Evolutionary conservation across 305 asterid genomes (phyloP), one percentile per base, ranked within the genome.

Genomic region (Coffea humblotiana): DNA sequence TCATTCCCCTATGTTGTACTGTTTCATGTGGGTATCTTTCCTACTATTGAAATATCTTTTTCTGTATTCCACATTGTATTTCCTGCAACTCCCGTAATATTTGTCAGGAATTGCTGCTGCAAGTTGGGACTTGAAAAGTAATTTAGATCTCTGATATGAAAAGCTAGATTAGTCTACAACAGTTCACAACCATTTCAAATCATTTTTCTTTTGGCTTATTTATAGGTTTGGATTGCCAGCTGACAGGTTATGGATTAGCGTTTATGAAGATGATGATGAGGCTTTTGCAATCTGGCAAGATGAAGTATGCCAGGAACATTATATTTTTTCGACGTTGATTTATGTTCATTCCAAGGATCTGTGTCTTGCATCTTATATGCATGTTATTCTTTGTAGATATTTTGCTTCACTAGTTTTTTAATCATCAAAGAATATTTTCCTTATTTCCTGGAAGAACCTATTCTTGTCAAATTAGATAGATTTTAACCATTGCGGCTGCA

Each of bases 211-310:
- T 40, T 37, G 72, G 56, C 71, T 47, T 13, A 60, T 77, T 18
- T 86, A 60, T 82, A 95, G 98, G 89, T 95, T 86, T 81, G 95
- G 94, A 78, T 78, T 95, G 81, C 88, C 93, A 78, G 90, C 96
- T 82, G 95, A 92, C 68, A 92, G 86, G 71, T 83, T 95, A 81
- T 95, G 99, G 99, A 88, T 94, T 80, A 95, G 98, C 78, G 94
- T 95, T 40, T 94, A 90, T 80, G 88, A 91, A 81, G 92, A 91
- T 77, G 99, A 95, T 64, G 91, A 94, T 80, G 99, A 95, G 86
- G 85, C 99, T 83, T 88, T 86, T 82, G 82, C 91, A 60, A 88
- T 94, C 87, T 94, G 99, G 99, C 98, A 88, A 75, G 88, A 94
- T 90, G 95, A 92, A 90, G 99, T 90, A 84, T 78, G 80, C 35